Conservation (phyloP, 495 filamentous ascomycete species). For the Penicillium verhagenii region DNA sequence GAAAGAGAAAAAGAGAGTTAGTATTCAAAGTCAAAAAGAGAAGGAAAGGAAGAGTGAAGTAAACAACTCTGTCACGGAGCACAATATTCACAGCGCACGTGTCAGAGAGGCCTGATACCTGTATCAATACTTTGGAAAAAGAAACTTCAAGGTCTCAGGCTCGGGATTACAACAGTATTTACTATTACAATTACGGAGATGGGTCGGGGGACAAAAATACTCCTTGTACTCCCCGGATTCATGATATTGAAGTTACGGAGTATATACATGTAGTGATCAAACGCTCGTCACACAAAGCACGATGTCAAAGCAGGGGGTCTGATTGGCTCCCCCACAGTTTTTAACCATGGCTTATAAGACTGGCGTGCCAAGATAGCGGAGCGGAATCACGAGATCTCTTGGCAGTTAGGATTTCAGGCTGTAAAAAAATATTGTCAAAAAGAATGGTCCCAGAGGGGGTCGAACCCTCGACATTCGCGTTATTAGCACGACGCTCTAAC, state of each 20-base stretch:
- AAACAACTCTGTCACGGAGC: background rate
- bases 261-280: conserved; percentile 1
- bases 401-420: background rate
- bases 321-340: no score
- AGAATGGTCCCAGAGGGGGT: no score
- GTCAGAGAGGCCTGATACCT: background rate
- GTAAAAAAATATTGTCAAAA: no score
- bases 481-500: no score
- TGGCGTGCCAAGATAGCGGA: background rate
- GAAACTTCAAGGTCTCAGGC: background rate
- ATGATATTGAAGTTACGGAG: background rate
- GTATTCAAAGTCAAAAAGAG: no score
- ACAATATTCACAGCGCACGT: background rate
- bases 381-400: no score
- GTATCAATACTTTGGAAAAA: no score
- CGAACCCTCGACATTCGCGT: no score
- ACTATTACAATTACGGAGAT: background rate
- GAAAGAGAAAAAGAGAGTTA: background rate
- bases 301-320: background rate
- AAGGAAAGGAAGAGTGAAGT: background rate
- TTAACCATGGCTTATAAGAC: no score
- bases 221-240: background rate
- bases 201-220: background rate
- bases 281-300: background rate
- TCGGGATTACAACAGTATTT: background rate